Percentiles rank a stretch among this genome's conserved stretches.
These are phyloP conservation scores for Ceratocystis alfenasii DNA, from an alignment of 2,329 filamentous ascomycete genomes.

Conservation along the genomic window DNA sequence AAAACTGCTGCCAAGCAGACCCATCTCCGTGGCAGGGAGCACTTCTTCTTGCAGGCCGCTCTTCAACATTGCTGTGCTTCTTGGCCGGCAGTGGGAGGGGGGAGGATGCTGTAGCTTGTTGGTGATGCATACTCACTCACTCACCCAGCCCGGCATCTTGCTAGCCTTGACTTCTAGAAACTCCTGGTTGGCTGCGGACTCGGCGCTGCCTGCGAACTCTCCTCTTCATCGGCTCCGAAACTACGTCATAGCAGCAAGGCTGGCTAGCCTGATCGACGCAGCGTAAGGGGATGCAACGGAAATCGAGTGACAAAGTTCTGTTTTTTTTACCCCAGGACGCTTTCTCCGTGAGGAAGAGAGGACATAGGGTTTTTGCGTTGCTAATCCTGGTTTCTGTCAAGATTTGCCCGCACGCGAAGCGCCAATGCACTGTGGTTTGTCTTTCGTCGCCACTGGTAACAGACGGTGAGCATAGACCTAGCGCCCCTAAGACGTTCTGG, in stretches of 20 bases:
- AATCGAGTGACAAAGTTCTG: too few relatives aligned
- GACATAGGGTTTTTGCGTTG: background rate
- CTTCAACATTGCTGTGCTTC: too few relatives aligned
- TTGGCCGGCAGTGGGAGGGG: too few relatives aligned
- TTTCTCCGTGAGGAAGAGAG: background rate
- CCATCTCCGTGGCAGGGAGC: background rate
- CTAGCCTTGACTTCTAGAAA: background rate
- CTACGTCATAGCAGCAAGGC: background rate
- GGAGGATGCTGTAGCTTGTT: too few relatives aligned
- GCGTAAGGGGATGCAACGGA: background rate
- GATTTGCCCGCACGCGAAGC: too few relatives aligned
- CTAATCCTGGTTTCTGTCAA: background rate
- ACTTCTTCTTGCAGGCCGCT: too few relatives aligned
- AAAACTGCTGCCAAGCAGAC: background rate
- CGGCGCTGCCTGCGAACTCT: background rate
- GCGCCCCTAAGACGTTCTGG: background rate
- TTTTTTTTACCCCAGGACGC: background rate
- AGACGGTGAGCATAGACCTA: background rate
- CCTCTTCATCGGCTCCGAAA: background rate
- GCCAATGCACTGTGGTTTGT: background rate
- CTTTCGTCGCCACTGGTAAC: conserved; percentile 3
- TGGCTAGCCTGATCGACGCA: background rate
- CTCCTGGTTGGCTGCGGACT: background rate
- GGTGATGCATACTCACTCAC: too few relatives aligned
- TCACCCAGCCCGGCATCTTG: background rate